Conservation (phyloP, 495 filamentous ascomycete species). For the Penicillium diatomitis region DNA sequence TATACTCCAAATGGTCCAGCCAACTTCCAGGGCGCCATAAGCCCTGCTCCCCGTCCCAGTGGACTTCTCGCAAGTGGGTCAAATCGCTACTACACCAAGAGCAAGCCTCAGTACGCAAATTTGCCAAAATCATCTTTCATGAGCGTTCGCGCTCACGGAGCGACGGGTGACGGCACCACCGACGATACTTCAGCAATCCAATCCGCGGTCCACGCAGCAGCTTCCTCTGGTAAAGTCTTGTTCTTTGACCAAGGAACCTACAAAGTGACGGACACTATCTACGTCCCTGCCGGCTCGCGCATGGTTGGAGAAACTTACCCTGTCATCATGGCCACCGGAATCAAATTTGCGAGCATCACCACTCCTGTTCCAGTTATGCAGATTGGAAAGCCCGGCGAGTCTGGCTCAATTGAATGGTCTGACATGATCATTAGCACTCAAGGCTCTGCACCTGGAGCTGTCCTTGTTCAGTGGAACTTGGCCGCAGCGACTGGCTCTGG, state of each 20-base stretch:
- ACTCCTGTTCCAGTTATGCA: conserved; percentile 55
- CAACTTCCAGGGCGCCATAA: conserved; percentile 33
- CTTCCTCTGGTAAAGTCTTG: conserved; percentile 32
- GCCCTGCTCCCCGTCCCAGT: conserved; percentile 26
- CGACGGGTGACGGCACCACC: conserved; percentile 59
- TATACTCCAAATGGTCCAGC: conserved; percentile 35
- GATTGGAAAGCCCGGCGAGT: conserved; percentile 47
- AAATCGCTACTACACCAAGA: conserved; percentile 38
- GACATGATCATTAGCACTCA: conserved; percentile 54
- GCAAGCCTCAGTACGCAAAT: conserved; percentile 47
- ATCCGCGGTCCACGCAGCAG: conserved; percentile 31
- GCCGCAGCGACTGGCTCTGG: conserved; percentile 36
- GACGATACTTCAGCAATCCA: conserved; percentile 55
- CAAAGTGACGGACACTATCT: conserved; percentile 36
- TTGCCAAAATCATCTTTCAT: conserved; percentile 44
- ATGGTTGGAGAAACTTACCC: conserved; percentile 49
- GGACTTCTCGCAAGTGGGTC: conserved; percentile 28
- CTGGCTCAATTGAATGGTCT: conserved; percentile 47
- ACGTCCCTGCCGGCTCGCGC: conserved; percentile 33
- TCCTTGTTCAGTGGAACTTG: conserved; percentile 69
- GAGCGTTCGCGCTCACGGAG: conserved; percentile 48
- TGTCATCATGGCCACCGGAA: conserved; percentile 55
- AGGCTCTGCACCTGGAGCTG: conserved; percentile 53
- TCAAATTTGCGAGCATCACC: conserved; percentile 49
- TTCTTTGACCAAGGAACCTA: conserved; percentile 44